These are phyloP conservation scores for Lupinus albus DNA, from an alignment of 306 rosid genomes.

Conservation along the genomic window DNA sequence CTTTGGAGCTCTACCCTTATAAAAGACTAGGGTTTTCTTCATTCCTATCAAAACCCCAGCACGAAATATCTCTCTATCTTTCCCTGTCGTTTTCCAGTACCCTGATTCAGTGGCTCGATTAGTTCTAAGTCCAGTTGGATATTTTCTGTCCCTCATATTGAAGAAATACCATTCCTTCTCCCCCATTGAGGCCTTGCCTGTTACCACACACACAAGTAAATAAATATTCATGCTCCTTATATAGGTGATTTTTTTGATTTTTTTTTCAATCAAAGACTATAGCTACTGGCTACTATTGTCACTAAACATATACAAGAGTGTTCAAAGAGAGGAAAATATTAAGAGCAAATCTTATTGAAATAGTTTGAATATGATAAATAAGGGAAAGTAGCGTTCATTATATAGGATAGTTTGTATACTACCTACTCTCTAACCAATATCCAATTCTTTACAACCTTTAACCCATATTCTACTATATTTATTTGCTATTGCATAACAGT, in stretches of 20 bases:
- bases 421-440: too few relatives aligned
- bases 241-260: not conserved
- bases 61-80: conserved; percentile 76
- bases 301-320: too few relatives aligned
- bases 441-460: too few relatives aligned
- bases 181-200: conserved; percentile 89
- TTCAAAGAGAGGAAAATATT: too few relatives aligned
- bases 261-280: not conserved
- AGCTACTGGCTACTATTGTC: not conserved
- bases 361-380: too few relatives aligned
- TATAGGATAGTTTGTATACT: too few relatives aligned
- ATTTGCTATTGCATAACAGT: not conserved
- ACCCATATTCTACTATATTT: too few relatives aligned
- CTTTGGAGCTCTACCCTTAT: conserved; percentile 91
- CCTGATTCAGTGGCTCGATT: conserved; percentile 92
- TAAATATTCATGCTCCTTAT: not conserved
- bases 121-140: conserved; percentile 89
- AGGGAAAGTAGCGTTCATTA: too few relatives aligned
- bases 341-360: too few relatives aligned
- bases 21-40: conserved; percentile 97
- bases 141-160: conserved; percentile 76
- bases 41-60: conserved; percentile 68
- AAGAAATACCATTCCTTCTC: conserved; percentile 95
- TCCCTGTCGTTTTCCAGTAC: conserved; percentile 96
- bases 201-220: conserved; percentile 27